Evolutionary conservation across 2,329 filamentous ascomycete species (phyloP).

Genomic region (Colletotrichum lini): DNA sequence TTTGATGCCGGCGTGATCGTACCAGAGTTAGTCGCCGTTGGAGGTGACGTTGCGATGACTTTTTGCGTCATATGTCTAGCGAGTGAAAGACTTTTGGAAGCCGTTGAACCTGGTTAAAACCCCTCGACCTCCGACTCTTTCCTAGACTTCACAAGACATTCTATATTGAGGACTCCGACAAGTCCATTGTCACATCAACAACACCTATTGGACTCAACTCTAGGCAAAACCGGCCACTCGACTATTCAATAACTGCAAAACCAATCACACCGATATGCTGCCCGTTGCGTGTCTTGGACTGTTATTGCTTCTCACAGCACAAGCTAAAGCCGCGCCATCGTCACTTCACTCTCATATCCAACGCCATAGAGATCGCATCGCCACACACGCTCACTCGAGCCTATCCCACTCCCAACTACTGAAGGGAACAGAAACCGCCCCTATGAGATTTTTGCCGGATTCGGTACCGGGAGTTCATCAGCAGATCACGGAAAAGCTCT

Average conservation of each 20-base stretch:
- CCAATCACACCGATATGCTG: conserved; percentile 22
- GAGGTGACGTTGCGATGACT: conserved; percentile 25
- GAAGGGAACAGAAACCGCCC: neutral
- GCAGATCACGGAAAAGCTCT: neutral
- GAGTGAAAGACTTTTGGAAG: conserved; percentile 11
- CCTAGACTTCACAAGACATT: conserved; percentile 9
- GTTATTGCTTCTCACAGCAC: conserved; percentile 28
- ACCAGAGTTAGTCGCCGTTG: conserved; percentile 22
- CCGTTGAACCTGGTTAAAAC: conserved; percentile 9
- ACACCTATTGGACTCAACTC: neutral
- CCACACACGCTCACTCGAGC: conserved; percentile 33
- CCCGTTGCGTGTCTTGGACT: conserved; percentile 23
- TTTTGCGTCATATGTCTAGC: conserved; percentile 27
- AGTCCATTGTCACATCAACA: neutral
- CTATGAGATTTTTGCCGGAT: neutral
- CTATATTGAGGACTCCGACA: neutral
- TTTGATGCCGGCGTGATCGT: conserved; percentile 23
- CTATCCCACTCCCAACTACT: conserved; percentile 13
- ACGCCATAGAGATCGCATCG: conserved; percentile 33
- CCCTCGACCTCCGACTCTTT: neutral
- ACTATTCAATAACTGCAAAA: neutral
- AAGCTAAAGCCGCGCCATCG: conserved; percentile 28
- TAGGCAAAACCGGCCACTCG: neutral
- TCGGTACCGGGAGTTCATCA: neutral
- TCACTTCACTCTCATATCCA: conserved; percentile 37